Base-by-base conservation (phyloP, 352 stramenopile genomes). In the Globisporangium abappressorium region DNA sequence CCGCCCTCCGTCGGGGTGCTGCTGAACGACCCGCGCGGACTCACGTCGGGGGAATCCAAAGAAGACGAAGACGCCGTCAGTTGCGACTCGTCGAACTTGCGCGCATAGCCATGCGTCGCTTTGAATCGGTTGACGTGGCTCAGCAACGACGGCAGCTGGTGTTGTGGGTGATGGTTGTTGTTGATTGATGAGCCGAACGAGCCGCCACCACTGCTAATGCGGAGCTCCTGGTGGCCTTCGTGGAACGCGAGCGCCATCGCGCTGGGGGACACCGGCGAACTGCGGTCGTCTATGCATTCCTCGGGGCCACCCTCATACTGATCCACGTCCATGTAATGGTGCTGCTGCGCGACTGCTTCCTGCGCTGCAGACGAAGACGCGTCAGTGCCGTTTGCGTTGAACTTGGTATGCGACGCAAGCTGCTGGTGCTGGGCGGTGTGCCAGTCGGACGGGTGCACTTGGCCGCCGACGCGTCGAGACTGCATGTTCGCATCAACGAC, bases 61-160 rank as follows among this genome's bases (percentile, higher is more conserved):
- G 56, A 43, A 43, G 36, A 43, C 0, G 36, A 57, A 28, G 64
- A 77, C 71, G 64, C 36, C 65, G 56, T 76, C 71, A 68, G 38
- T 22, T 20, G 43, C 41, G 30, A 41, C 57, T 46, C 41, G 30
- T 49, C 57, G 22, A 18, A 63, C 64, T 85, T 82, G 60, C 76
- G 79, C 61, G 83, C 85, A 68, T 84, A 89, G 26, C 82, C 84
- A 14, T 90, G 78, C 41, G 74, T 74, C 51, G 88, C 79, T 63
- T 88, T 89, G 67, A 92, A 92, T 5, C 84, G 79, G 64, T 70
- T 85, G 11, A 89, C 54, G 57, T 84, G 75, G 58, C 74, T 87
- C 7, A 57, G 60, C 28, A 86, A 68, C 36, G 75, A 64, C 8
- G 69, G 69, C 33, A 80, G 62, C 26, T 59, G 56, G 1, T 34